A percentile compares a stretch with the other conserved stretches of the same genome.
Conservation (phyloP, 2,329 filamentous ascomycete species). For the Pseudopithomyces chartarum region DNA sequence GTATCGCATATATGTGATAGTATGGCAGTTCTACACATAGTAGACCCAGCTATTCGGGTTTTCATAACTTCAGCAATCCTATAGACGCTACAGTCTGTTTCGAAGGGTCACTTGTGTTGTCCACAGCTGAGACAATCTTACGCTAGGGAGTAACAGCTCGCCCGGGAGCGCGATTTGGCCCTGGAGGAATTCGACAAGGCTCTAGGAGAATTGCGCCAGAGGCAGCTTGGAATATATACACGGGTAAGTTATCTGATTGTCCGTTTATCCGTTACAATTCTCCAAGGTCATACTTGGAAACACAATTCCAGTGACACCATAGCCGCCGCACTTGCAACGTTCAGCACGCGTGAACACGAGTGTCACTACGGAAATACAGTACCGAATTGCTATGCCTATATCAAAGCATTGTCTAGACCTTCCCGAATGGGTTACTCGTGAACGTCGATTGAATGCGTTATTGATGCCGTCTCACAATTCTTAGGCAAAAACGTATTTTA, state of each 20-base stretch:
- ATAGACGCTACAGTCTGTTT: neutral
- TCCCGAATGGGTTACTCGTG: neutral
- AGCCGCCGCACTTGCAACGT: neutral
- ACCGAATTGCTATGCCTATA: neutral
- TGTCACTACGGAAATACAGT: neutral
- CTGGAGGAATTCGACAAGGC: slow-evolving; percentile 56
- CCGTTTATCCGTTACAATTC: neutral
- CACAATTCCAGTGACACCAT: neutral
- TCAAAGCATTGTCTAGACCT: neutral
- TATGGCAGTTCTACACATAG: no score
- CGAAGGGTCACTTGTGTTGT: neutral
- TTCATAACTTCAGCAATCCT: neutral
- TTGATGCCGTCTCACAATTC: neutral
- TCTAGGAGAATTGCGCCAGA: slow-evolving; percentile 53
- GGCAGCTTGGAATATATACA: slow-evolving; percentile 55
- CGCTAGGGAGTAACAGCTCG: slow-evolving; percentile 56
- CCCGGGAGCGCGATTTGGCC: slow-evolving; percentile 59
- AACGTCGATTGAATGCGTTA: neutral
- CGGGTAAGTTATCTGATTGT: slow-evolving; percentile 40
- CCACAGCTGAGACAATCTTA: neutral
- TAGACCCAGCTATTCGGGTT: no score
- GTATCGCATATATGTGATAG: no score
- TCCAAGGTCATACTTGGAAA: neutral
- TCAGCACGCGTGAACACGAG: neutral
- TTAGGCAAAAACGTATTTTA: slow-evolving; percentile 49